Base-by-base conservation (phyloP, 2,329 filamentous ascomycete species). In the Alternaria dauci region DNA sequence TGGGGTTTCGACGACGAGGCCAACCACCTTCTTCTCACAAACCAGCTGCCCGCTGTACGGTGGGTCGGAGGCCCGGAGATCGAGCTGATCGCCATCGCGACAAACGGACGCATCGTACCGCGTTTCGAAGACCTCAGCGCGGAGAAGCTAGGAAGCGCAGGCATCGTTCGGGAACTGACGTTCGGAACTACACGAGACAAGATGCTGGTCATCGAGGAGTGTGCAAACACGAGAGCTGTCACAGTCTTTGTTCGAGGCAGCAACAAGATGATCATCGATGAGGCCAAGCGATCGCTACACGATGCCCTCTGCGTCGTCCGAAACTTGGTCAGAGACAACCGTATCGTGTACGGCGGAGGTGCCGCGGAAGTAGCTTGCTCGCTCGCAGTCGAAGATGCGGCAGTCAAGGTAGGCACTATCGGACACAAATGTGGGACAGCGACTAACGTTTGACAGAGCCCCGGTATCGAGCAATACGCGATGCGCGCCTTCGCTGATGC, bases 191-290 rank as follows among this genome's bases (percentile, higher is more conserved):
- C 95, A 43, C 88, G 95, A 76, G 95, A 99, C 82, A 98, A 99
- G 88, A 99, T 99, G 95, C 85, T 99, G 72, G 92, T 99, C 58
- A 99, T 99, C 72, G 96, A 99, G 83, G 95, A 99, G 82, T 99
- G 95, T 78, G 95, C 96, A 75, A 99, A 99, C 84, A 97, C 93
- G 59, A 87, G 95, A 73, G 95, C 95, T 44, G 96, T 99, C 62
- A 99, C 95, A 3, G 89, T 96, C 56, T 99, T 99, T 80, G 92
- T 99, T 62, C 87, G 95, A 75, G 95, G 95, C 75, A 96, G 93
- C 85, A 99, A 99, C 87, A 99, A 98, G 86, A 99, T 99, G 95
- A 97, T 99, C 79, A 98, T 99, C 78, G 96, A 99, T 77, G 96
- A 99, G 82, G 96, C 96, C 55, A 97, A 97, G 85, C 89, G 96